Base-by-base conservation (phyloP, 768 basidiomycete species). In the Amanita subjunquillea region DNA sequence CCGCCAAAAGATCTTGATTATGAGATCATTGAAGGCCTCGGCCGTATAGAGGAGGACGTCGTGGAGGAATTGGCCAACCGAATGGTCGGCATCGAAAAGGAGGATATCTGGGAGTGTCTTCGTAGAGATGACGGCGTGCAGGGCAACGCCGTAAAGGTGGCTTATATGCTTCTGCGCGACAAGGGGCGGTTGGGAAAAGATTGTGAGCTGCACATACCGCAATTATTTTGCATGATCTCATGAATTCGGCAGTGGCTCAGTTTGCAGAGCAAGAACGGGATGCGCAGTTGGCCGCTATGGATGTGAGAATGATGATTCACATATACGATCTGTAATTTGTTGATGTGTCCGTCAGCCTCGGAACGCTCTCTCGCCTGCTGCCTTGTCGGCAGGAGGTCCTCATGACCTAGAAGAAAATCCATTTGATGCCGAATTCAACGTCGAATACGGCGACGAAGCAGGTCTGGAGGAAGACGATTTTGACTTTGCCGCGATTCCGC, bases 71-170 rank as follows among this genome's bases (percentile, higher is more conserved):
- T 99, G 36, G 78, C 83, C 10, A 63, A 67, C 15, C 76, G 82
- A 54, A 84, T 98, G 72, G 67, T 76, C 0, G 85, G 82, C 0
- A 83, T 93, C 9, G 79, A 79, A 54, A 81, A 82, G 66, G 86
- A 91, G 2, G 91, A 93, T 56, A 80, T 98, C 3, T 91, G 89
- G 90, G 83, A 86, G 44, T 85, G 85, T 62, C 67, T 97, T 56
- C 77, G 86, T 55, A 71, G 82, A 58, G 85, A 93, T 49, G 91
- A 94, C 57, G 92, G 89, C 0, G 75, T 80, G 39, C 83, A 85
- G 55, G 90, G 93, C 37, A 96, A 97, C 63, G 85, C 91, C 50
- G 86, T 98, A 63, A 94, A 96, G 68, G 93, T 99, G 6, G 93
- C 95, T 0, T 99, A 98, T 67, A 83, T 93, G 80, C 74, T 99